phyloP scores from a whole-genome alignment of 768 basidiomycete genomes.

The Mycena galericulata region DNA sequence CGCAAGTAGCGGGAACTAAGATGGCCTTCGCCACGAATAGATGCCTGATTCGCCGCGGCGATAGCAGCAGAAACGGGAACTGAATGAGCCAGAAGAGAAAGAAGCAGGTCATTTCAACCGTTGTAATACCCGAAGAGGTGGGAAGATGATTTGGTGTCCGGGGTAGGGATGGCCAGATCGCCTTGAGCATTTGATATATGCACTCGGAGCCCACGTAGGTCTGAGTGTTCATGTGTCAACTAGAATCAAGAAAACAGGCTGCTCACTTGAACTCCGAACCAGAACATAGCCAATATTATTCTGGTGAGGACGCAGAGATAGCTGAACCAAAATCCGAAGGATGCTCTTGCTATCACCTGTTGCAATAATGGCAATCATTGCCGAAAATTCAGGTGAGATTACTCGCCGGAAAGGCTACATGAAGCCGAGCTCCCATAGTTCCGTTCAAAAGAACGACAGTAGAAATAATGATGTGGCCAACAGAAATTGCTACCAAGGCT shows the following conservation, averaged over 20 bases:
- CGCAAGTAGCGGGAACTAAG: slow-evolving; percentile 68
- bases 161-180: slow-evolving; percentile 81
- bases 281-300: slow-evolving; percentile 82
- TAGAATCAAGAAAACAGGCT: neutral
- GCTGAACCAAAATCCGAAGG: slow-evolving; percentile 91
- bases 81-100: slow-evolving; percentile 83
- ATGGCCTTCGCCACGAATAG: slow-evolving; percentile 79
- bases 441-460: slow-evolving; percentile 71
- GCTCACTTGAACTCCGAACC: slow-evolving; percentile 78
- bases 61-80: slow-evolving; percentile 79
- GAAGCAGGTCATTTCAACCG: slow-evolving; percentile 55
- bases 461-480: slow-evolving; percentile 79
- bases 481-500: slow-evolving; percentile 74
- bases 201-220: slow-evolving; percentile 75
- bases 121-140: slow-evolving; percentile 68
- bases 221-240: slow-evolving; percentile 39
- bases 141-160: slow-evolving; percentile 74
- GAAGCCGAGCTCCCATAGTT: slow-evolving; percentile 79
- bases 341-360: slow-evolving; percentile 82
- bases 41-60: slow-evolving; percentile 80
- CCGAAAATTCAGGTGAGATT: neutral
- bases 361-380: neutral
- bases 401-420: slow-evolving; percentile 70
- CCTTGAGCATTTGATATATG: slow-evolving; percentile 84
- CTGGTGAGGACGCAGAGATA: slow-evolving; percentile 87